Percentiles rank a stretch among this genome's conserved stretches.
Evolutionary conservation across 2,329 filamentous ascomycete species (phyloP).

Genomic region (Penicillium occitanis): DNA sequence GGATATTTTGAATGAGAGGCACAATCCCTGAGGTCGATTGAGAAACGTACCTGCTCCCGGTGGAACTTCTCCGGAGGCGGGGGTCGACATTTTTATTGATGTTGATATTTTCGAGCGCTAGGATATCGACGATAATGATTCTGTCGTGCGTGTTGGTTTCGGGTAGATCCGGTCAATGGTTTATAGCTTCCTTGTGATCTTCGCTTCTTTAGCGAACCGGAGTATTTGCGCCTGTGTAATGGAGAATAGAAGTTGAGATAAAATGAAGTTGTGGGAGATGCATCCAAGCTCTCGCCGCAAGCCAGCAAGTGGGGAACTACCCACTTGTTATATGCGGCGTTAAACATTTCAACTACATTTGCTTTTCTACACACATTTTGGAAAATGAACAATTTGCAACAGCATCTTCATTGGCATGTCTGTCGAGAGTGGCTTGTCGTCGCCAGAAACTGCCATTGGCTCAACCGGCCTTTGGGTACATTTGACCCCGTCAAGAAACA

Average conservation of each 20-base stretch:
- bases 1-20: too few species aligned
- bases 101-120: neutral
- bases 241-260: neutral
- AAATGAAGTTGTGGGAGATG: conserved; percentile 12
- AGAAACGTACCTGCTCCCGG: conserved; percentile 31
- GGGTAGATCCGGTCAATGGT: neutral
- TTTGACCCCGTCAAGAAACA: too few species aligned
- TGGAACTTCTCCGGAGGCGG: conserved; percentile 29
- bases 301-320: conserved; percentile 5
- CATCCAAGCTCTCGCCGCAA: conserved; percentile 11
- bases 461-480: neutral
- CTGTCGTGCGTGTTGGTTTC: neutral
- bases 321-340: neutral
- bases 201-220: neutral
- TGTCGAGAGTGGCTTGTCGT: neutral
- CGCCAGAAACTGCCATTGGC: neutral
- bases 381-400: neutral
- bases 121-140: neutral
- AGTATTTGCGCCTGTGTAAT: neutral
- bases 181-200: neutral
- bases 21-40: neutral
- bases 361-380: neutral
- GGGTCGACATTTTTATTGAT: conserved; percentile 29
- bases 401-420: neutral
- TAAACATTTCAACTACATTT: neutral